Conservation (phyloP, 495 filamentous ascomycete genomes). For the Neurospora intermedia region DNA sequence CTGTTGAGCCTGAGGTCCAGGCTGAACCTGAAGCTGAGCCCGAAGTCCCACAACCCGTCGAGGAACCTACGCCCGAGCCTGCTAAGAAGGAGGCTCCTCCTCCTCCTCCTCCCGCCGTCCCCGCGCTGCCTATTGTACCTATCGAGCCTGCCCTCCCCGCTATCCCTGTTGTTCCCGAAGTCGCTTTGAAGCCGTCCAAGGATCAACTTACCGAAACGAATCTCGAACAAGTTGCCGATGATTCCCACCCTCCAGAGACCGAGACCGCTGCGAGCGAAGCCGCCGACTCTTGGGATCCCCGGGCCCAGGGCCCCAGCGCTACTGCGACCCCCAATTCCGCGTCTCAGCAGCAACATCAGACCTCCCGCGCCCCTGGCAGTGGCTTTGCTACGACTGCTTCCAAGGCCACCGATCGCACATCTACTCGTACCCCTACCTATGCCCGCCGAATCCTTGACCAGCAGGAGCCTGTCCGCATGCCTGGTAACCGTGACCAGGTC, state of each 20-base stretch:
- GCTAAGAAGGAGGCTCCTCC: constrained; percentile 15
- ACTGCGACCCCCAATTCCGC: constrained; percentile 44
- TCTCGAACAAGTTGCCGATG: constrained; percentile 78
- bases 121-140: constrained; percentile 3
- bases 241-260: constrained; percentile 59
- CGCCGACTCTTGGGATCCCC: constrained; percentile 69
- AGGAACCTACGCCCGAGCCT: constrained; percentile 20
- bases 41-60: constrained; percentile 18
- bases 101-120: constrained; percentile 7
- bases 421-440: constrained; percentile 58
- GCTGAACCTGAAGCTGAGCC: constrained; percentile 23
- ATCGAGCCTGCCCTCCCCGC: constrained; percentile 16
- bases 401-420: constrained; percentile 55
- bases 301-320: constrained; percentile 37
- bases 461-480: constrained; percentile 96
- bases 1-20: constrained; percentile 21
- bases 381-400: constrained; percentile 64
- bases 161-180: constrained; percentile 36
- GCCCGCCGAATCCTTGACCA: constrained; percentile 83
- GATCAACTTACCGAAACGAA: constrained; percentile 85
- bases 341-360: constrained; percentile 46
- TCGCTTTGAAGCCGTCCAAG: constrained; percentile 54
- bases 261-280: constrained; percentile 86
- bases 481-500: constrained; percentile 82
- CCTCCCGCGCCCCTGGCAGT: constrained; percentile 44